A percentile compares a stretch with the other conserved stretches of the same genome.
phyloP scores from a whole-genome alignment of 1,284 basidiomycete species.

The Apiotrichum sp. region DNA sequence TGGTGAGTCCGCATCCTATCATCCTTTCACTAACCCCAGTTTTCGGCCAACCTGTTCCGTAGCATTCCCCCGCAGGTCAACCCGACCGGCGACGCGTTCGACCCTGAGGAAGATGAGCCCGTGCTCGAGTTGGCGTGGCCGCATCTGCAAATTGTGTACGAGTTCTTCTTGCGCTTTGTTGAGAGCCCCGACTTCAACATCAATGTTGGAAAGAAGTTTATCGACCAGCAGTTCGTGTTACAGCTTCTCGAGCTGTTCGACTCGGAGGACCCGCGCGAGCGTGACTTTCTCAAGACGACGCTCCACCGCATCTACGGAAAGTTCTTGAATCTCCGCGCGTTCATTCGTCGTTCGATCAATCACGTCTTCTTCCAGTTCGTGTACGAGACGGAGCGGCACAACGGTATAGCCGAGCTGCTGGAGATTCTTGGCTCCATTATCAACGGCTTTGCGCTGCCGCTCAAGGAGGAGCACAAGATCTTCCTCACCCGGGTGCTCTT shows the following conservation, averaged over 20 bases:
- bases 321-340: slow-evolving; percentile 96
- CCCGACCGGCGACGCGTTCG: slow-evolving; percentile 94
- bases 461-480: slow-evolving; percentile 99
- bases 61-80: slow-evolving; percentile 99
- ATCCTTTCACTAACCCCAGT: slow-evolving; percentile 52
- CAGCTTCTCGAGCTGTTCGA: slow-evolving; percentile 97
- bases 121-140: slow-evolving; percentile 99
- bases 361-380: slow-evolving; percentile 99
- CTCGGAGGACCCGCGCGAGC: slow-evolving; percentile 96
- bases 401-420: slow-evolving; percentile 95
- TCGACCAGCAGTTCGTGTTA: slow-evolving; percentile 93
- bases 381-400: slow-evolving; percentile 98
- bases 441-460: slow-evolving; percentile 95
- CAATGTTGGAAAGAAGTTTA: slow-evolving; percentile 93
- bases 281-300: slow-evolving; percentile 98
- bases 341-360: slow-evolving; percentile 98
- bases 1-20: slow-evolving; percentile 57
- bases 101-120: slow-evolving; percentile 99
- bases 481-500: slow-evolving; percentile 95
- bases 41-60: slow-evolving; percentile 94
- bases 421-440: slow-evolving; percentile 99
- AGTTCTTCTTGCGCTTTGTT: slow-evolving; percentile 99
- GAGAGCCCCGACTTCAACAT: slow-evolving; percentile 98
- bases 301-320: slow-evolving; percentile 99
- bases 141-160: slow-evolving; percentile 98